Evolutionary conservation across 257 asterid species (phyloP).

Genomic region (Solanum sitiens): DNA sequence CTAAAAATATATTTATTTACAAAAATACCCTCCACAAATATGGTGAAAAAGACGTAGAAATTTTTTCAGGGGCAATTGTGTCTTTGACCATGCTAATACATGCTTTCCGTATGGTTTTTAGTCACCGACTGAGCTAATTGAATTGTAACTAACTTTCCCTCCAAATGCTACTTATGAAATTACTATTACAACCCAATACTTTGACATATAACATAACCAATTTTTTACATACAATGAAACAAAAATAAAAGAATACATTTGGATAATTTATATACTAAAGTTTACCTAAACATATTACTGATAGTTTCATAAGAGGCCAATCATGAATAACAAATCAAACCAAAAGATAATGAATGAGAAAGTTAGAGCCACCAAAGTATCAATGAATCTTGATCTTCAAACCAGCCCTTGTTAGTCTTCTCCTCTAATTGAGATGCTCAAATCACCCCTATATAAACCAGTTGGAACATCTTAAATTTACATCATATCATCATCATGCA

Average conservation of each 20-base stretch:
- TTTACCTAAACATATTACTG: not conserved
- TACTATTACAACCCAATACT: not conserved
- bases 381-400: not conserved
- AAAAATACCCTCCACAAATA: not conserved
- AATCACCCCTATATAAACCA: not conserved
- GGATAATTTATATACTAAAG: not conserved
- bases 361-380: not conserved
- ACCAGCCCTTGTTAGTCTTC: not conserved
- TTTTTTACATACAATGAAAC: not conserved
- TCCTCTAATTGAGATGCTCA: not conserved
- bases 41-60: not conserved
- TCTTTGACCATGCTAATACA: not conserved
- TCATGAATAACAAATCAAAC: not conserved
- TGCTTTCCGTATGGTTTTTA: not conserved
- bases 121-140: not conserved
- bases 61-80: not conserved
- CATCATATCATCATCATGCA: constrained; percentile 1
- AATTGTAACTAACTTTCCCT: not conserved
- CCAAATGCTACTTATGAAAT: not conserved
- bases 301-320: not conserved
- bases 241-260: not conserved
- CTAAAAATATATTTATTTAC: no score
- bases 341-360: not conserved
- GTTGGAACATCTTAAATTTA: not conserved
- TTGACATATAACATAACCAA: not conserved